A percentile compares a stretch with the other conserved stretches of the same genome.
Conservation (phyloP, 805 yeast species). For the Wickerhamomyces pijperi region DNA sequence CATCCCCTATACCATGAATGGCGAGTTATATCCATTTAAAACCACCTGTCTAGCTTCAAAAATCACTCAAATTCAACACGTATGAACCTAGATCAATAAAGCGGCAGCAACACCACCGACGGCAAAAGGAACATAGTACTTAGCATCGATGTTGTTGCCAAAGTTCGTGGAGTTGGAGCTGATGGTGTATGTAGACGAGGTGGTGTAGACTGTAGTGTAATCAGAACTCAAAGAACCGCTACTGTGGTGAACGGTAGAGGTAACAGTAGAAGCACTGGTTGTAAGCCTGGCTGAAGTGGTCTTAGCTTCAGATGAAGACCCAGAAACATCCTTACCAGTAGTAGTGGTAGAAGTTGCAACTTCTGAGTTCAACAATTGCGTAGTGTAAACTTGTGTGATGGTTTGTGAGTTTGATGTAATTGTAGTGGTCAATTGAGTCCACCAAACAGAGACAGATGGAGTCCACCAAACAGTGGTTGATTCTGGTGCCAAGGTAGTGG, state of each 20-base stretch:
- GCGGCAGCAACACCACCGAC: neutral
- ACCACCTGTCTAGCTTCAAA: no score
- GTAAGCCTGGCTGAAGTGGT: neutral
- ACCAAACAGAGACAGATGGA: neutral
- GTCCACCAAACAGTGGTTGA: neutral
- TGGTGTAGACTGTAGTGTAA: neutral
- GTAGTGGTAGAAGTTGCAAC: neutral
- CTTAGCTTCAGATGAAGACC: neutral
- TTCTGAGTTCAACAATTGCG: neutral
- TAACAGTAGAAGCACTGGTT: neutral
- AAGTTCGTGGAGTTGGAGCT: neutral
- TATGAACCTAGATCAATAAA: neutral
- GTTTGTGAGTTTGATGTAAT: neutral
- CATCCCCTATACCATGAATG: no score
- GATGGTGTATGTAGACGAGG: neutral
- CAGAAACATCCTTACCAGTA: neutral
- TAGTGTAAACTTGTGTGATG: neutral
- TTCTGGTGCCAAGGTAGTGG: neutral
- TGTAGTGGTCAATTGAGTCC: neutral
- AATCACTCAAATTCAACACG: no score
- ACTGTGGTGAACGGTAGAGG: neutral
- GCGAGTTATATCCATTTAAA: no score
- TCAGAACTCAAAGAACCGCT: neutral
- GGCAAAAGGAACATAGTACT: neutral
- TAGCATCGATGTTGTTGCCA: neutral